Conservation (phyloP, 169 alveolate genomes). For the Hammondia hammondi region DNA sequence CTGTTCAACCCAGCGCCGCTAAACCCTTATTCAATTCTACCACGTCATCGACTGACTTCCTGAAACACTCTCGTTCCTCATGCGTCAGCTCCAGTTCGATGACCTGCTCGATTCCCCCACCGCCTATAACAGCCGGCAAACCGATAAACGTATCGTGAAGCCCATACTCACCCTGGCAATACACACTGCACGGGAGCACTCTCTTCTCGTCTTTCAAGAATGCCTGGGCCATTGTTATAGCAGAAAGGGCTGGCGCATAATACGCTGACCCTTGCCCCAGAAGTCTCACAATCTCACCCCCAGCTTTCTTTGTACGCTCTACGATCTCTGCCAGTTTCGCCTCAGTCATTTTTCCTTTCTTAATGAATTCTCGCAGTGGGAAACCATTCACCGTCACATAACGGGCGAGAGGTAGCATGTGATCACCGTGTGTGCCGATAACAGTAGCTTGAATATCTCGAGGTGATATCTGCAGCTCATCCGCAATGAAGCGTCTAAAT, state of each 20-base stretch:
- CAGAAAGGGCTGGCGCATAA: conserved; percentile 82
- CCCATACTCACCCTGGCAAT: conserved; percentile 78
- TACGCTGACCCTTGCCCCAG: conserved; percentile 81
- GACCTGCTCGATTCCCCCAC: conserved; percentile 78
- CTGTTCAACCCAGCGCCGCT: background rate
- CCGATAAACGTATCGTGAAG: conserved; percentile 77
- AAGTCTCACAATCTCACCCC: conserved; percentile 78
- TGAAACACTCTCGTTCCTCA: conserved; percentile 32
- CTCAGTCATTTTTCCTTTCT: conserved; percentile 70
- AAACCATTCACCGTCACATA: conserved; percentile 76
- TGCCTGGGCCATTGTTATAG: conserved; percentile 78
- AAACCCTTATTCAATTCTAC: conserved; percentile 9
- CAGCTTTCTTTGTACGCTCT: conserved; percentile 75
- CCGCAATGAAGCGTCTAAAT: conserved; percentile 76
- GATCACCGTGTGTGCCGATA: conserved; percentile 84
- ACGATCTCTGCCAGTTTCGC: conserved; percentile 78
- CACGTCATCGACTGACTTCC: conserved; percentile 48
- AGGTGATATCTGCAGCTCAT: conserved; percentile 73
- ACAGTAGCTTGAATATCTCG: conserved; percentile 79
- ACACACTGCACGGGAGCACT: conserved; percentile 80
- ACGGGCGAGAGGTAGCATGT: conserved; percentile 79
- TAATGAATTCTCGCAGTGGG: conserved; percentile 72
- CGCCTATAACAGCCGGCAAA: conserved; percentile 80
- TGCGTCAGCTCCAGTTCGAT: conserved; percentile 73
- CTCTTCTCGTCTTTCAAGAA: conserved; percentile 77